Evolutionary conservation across 805 yeast genomes (phyloP), one percentile per base, ranked within the genome.

Genomic region (Blastobotrys parvus): DNA sequence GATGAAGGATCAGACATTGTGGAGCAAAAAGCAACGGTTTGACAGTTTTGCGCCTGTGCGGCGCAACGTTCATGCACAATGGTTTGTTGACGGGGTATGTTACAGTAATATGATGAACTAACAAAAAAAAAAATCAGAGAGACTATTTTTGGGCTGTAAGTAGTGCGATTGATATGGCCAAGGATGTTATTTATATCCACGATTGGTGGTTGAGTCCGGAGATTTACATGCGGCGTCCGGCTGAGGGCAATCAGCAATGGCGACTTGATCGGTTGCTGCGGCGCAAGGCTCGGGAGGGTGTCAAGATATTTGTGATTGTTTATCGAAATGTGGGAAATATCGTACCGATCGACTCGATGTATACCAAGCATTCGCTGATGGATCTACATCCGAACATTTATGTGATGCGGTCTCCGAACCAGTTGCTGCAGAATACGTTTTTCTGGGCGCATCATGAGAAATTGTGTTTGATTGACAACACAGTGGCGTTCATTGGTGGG

Each of bases 401-500:
- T 62, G 88, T 90, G 11, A 74, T 92, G 47, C 75, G 99, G 53
- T 89, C 97, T 0, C 99, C 99, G 3, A 89, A 92, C 54, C 99
- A 92, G 60, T 76, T 92, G 59, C 65, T 86, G 43, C 97, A 92
- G 59, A 85, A 86, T 52, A 90, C 96, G 0, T 83, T 79, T 56
- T 94, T 92, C 60, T 92, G 98, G 98, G 98, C 99, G 0, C 99
- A 92, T 66, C 99, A 92, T 65, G 99, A 92, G 57, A 92, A 92
- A 57, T 62, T 92, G 45, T 78, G 89, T 47, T 74, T 92, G 29
- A 69, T 92, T 45, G 99, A 92, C 62, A 85, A 85, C 51, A 80
- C 89, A 0, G 73, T 88, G 36, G 94, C 94, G 2, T 92, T 90
- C 58, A 67, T 88, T 43, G 99, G 99, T 30, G 99, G 99, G 31